These are phyloP conservation scores for Acanthamoeba triangularis DNA, from an alignment of 208 protist species.

Conservation along the genomic window DNA sequence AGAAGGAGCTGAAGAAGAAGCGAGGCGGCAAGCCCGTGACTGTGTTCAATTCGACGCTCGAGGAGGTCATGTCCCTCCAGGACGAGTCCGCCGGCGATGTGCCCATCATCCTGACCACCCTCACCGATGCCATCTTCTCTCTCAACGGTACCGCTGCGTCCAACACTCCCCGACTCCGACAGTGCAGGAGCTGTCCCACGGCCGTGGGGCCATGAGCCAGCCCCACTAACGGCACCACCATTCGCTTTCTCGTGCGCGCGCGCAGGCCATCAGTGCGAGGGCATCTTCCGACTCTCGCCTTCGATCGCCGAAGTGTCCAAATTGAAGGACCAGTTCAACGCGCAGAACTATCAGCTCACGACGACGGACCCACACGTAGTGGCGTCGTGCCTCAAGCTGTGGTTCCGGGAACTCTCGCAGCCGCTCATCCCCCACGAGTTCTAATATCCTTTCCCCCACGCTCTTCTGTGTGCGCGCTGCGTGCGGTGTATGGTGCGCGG, in stretches of 20 bases:
- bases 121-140: background rate
- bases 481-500: background rate
- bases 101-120: background rate
- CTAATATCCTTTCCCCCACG: conserved; percentile 5
- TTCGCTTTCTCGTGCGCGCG: background rate
- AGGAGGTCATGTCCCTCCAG: conserved; percentile 57
- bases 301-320: background rate
- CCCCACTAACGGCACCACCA: too few species aligned
- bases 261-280: background rate
- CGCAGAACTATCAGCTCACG: background rate
- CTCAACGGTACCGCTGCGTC: background rate
- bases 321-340: conserved; percentile 35
- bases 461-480: background rate
- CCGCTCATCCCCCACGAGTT: conserved; percentile 18
- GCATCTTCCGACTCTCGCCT: conserved; percentile 37
- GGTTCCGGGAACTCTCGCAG: conserved; percentile 43
- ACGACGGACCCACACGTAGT: conserved; percentile 5
- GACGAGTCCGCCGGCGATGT: background rate
- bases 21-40: background rate
- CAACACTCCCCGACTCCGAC: background rate
- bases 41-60: background rate
- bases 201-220: too few species aligned
- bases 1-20: background rate
- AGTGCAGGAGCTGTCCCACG: too few species aligned
- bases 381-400: conserved; percentile 48